Base-by-base conservation (phyloP, 2,329 filamentous ascomycete genomes). In the Fusarium sp. region DNA sequence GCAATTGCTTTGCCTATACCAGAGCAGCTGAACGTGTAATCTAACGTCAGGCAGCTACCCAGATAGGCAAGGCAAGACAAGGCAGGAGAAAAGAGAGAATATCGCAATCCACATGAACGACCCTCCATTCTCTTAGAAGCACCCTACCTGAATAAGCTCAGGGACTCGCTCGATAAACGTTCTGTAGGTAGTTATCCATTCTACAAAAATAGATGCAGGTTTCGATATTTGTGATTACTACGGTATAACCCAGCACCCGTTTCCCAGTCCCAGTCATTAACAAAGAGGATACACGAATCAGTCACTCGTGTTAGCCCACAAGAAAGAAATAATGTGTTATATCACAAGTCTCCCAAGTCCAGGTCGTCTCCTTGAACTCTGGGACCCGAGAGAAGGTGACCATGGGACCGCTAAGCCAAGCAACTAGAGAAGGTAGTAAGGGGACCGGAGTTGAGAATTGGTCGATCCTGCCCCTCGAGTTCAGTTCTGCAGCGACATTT, bases 331-430 rank as follows among this genome's bases (percentile, higher is more conserved):
- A 37, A 37, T 37, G 18, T 11, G 11, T 37, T n/a, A 23, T n/a
- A 23, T 51, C 31, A 26, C 23, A 26, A 21, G 23, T 30, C 8
- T 31, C 21, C 23, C 18, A 50, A 50, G 11, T 50, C 31, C 16
- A 18, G 30, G 16, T 51, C 21, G n/a, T 41, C 23, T 37, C 18
- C 48, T 25, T 51, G 21, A 41, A 26, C 48, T 41, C 25, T 34
- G 23, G 13, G 48, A 23, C 48, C 7, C 10, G 11, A 51, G 31
- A 46, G 50, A 28, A 49, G 54, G 37, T 37, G 31, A 49, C 26
- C 58, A 63, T 52, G 66, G 43, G 39, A 51, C 65, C 48, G 31
- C 60, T 67, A 64, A 61, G 65, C 60, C 60, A 48, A 65, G 65
- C 50, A 57, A 51, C 65, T 60, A 62, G 37, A 44, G 51, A 50